These are phyloP conservation scores for Globisporangium cylindrosporum DNA, from an alignment of 352 stramenopile genomes.

Conservation along the genomic window DNA sequence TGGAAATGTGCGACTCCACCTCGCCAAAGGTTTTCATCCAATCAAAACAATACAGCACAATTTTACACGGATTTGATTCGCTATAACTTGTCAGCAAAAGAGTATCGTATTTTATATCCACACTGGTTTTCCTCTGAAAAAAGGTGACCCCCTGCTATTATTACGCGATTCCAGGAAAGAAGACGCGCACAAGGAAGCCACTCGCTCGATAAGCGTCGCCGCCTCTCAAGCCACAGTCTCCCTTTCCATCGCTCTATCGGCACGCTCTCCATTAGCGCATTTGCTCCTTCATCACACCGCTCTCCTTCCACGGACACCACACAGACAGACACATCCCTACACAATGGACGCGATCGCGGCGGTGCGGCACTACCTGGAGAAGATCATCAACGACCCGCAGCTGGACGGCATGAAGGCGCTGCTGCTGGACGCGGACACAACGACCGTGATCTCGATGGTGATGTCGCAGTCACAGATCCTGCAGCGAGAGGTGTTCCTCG, in stretches of 20 bases:
- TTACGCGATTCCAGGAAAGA: background rate
- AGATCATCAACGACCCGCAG: constrained; percentile 79
- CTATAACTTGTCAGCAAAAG: background rate
- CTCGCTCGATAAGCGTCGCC: background rate
- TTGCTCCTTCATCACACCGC: background rate
- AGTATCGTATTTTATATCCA: background rate
- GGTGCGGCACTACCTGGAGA: constrained; percentile 76
- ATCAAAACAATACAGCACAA: background rate
- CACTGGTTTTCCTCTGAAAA: background rate
- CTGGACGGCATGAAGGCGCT: constrained; percentile 96
- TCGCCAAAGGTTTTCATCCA: background rate
- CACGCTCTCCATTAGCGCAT: background rate
- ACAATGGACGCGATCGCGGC: constrained; percentile 73
- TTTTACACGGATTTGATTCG: background rate
- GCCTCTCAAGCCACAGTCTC: background rate
- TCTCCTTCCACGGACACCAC: background rate
- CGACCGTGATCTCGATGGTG: constrained; percentile 94
- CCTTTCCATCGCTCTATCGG: background rate
- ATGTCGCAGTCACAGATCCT: constrained; percentile 96
- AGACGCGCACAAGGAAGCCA: background rate
- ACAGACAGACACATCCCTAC: background rate
- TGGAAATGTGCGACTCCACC: background rate
- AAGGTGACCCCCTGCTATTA: constrained; percentile 1
- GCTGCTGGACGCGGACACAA: constrained; percentile 94
- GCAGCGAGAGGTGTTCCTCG: constrained; percentile 94